Conservation (phyloP, 2,329 filamentous ascomycete genomes). For the Stagonosporopsis chrysanthemi region DNA sequence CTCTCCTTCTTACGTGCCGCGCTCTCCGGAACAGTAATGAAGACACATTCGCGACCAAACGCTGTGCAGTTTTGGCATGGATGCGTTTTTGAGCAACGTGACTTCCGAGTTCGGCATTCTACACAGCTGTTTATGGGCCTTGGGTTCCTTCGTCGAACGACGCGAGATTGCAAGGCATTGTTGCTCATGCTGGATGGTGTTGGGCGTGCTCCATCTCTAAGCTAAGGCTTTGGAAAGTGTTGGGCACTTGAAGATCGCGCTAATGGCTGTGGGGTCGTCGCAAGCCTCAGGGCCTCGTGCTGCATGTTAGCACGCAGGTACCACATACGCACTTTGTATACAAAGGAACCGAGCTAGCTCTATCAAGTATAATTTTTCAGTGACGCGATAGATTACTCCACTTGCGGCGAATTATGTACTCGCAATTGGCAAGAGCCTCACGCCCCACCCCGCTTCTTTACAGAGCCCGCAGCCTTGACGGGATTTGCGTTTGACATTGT, state of each 20-base stretch:
- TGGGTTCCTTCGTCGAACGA: slow-evolving; percentile 50
- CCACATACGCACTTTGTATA: slow-evolving; percentile 21
- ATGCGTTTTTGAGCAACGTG: slow-evolving; percentile 50
- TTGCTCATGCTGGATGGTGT: slow-evolving; percentile 48
- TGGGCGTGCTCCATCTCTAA: slow-evolving; percentile 42
- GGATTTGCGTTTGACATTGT: not conserved
- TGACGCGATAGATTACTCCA: slow-evolving; percentile 8
- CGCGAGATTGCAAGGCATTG: slow-evolving; percentile 45
- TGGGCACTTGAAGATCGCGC: slow-evolving; percentile 21
- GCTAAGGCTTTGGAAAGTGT: slow-evolving; percentile 38
- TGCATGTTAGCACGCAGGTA: slow-evolving; percentile 30
- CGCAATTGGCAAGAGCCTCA: slow-evolving; percentile 11
- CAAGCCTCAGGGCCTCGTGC: slow-evolving; percentile 1
- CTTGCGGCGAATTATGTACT: slow-evolving; percentile 13
- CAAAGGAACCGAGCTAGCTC: slow-evolving; percentile 16
- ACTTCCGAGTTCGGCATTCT: slow-evolving; percentile 50
- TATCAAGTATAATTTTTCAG: slow-evolving; percentile 3
- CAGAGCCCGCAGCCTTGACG: not conserved
- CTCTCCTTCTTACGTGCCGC: slow-evolving; percentile 49
- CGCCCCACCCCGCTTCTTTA: not conserved
- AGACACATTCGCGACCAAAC: slow-evolving; percentile 49
- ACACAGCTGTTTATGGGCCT: slow-evolving; percentile 51
- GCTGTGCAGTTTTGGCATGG: slow-evolving; percentile 51
- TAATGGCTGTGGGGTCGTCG: slow-evolving; percentile 19
- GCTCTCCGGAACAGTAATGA: slow-evolving; percentile 50